These are phyloP conservation scores for Chamaecrista fasciculata DNA, from an alignment of 306 rosid genomes.

Conservation along the genomic window DNA sequence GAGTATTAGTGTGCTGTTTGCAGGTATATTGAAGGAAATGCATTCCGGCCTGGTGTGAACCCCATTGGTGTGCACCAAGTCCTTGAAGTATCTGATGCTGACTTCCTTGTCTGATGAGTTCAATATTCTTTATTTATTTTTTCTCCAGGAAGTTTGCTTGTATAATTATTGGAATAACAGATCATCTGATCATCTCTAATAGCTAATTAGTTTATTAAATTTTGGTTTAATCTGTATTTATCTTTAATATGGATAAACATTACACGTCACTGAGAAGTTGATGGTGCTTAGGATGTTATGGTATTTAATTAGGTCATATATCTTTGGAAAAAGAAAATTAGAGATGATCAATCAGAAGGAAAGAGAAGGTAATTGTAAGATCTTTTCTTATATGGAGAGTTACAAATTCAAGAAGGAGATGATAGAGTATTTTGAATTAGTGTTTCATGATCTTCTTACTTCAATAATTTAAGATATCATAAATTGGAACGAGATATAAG, in stretches of 20 bases:
- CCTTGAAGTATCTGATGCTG: slow-evolving; percentile 90
- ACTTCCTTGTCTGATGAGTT: slow-evolving; percentile 68
- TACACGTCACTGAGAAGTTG: slow-evolving; percentile 22
- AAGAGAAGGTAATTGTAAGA: no score
- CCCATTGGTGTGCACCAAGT: slow-evolving; percentile 83
- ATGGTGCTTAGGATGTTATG: slow-evolving; percentile 1
- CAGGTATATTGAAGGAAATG: slow-evolving; percentile 90
- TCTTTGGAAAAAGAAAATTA: no score
- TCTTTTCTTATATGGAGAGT: no score
- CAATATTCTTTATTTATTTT: slow-evolving; percentile 25
- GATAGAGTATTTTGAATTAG: no score
- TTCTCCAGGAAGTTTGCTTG: slow-evolving; percentile 27
- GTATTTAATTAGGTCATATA: background rate
- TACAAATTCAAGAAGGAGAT: no score
- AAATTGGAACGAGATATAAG: no score
- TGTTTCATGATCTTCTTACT: no score
- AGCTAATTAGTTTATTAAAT: slow-evolving; percentile 38
- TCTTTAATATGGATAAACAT: slow-evolving; percentile 12
- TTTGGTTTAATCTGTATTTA: slow-evolving; percentile 29
- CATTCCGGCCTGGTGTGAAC: slow-evolving; percentile 82
- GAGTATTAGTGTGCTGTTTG: background rate
- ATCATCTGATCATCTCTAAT: slow-evolving; percentile 36
- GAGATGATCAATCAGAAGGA: no score
- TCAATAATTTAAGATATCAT: no score
- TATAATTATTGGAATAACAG: slow-evolving; percentile 43